Percentiles rank a stretch among this genome's conserved stretches.
phyloP scores from a whole-genome alignment of 1,284 basidiomycete genomes.

The Puccinia horiana region DNA sequence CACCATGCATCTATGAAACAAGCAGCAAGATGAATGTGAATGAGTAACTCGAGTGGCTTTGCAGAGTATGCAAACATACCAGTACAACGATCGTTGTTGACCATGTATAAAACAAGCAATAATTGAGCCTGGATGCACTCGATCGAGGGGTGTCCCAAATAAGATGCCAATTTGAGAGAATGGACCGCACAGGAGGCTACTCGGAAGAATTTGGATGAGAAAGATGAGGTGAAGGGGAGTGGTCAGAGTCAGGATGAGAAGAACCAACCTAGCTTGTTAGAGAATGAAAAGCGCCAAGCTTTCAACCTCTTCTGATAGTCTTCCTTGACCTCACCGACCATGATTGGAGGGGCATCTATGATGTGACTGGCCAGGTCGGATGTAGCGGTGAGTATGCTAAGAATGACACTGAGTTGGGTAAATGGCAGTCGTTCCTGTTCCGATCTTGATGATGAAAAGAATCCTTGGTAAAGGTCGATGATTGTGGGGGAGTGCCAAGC shows the following conservation, averaged over 20 bases:
- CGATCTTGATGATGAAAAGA: conserved; percentile 18
- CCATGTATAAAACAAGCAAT: conserved; percentile 35
- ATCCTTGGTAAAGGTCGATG: conserved; percentile 27
- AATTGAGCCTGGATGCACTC: conserved; percentile 48
- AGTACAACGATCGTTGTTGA: conserved; percentile 46
- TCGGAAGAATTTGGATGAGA: background rate
- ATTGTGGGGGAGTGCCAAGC: conserved; percentile 47
- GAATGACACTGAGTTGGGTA: conserved; percentile 30
- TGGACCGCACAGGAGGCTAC: conserved; percentile 44
- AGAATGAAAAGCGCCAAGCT: conserved; percentile 25
- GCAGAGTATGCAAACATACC: background rate
- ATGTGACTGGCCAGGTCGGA: conserved; percentile 15
- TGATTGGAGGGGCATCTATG: conserved; percentile 15
- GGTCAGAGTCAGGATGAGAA: background rate
- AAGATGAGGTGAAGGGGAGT: background rate
- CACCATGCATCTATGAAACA: conserved; percentile 40
- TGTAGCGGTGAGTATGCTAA: conserved; percentile 29
- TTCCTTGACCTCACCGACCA: background rate
- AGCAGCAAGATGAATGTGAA: background rate
- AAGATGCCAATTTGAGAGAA: conserved; percentile 39
- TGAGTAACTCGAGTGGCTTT: background rate
- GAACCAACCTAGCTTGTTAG: conserved; percentile 14
- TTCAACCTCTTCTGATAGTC: conserved; percentile 30
- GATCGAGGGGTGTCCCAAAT: conserved; percentile 44
- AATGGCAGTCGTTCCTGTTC: conserved; percentile 30